Evolutionary conservation across 108 stramenopile genomes (phyloP).

Genomic region (Licmophora abbreviata): DNA sequence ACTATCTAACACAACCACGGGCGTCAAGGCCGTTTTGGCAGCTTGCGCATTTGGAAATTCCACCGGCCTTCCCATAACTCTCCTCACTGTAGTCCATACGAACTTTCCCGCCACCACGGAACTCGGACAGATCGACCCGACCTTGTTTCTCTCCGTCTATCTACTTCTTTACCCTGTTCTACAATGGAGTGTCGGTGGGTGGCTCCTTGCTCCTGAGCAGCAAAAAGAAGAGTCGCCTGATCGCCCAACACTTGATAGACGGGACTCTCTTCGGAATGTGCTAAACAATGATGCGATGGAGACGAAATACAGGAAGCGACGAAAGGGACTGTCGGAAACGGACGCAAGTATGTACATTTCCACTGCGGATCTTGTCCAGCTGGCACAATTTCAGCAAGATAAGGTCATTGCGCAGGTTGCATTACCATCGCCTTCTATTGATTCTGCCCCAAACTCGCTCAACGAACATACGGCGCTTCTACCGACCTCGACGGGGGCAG

Average conservation of each 20-base stretch:
- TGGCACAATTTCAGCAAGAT: neutral
- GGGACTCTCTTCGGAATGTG: slow-evolving; percentile 8
- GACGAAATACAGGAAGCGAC: neutral
- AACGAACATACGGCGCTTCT: neutral
- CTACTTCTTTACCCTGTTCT: slow-evolving; percentile 43
- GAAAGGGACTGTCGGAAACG: slow-evolving; percentile 15
- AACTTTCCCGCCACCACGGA: slow-evolving; percentile 33
- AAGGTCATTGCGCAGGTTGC: neutral
- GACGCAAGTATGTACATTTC: slow-evolving; percentile 35
- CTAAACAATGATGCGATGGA: slow-evolving; percentile 6
- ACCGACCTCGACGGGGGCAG: neutral
- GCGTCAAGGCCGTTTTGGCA: slow-evolving; percentile 22
- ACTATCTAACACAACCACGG: slow-evolving; percentile 28
- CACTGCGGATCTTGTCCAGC: neutral
- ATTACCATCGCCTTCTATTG: neutral
- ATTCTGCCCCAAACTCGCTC: neutral
- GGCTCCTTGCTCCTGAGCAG: slow-evolving; percentile 37
- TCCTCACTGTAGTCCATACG: slow-evolving; percentile 42
- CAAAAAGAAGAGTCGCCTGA: neutral
- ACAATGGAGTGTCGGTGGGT: slow-evolving; percentile 49
- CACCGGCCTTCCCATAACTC: slow-evolving; percentile 45
- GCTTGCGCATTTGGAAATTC: slow-evolving; percentile 50
- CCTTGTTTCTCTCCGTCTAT: slow-evolving; percentile 42
- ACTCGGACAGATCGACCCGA: slow-evolving; percentile 44
- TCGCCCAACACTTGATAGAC: neutral